Evolutionary conservation across 305 asterid genomes (phyloP), one percentile per base, ranked within the genome.

Genomic region (Ajuga reptans): DNA sequence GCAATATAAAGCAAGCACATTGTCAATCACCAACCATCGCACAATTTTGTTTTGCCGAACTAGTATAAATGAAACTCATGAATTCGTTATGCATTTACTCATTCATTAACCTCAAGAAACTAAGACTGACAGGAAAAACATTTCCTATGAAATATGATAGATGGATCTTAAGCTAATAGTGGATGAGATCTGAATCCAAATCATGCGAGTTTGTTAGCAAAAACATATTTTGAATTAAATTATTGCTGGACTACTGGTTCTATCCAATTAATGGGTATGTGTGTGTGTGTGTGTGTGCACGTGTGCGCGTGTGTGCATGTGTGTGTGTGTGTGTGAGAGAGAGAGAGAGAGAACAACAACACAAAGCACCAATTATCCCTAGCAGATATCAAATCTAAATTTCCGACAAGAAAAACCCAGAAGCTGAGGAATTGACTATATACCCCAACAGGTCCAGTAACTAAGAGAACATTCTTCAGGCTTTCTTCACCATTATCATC

Each of bases 381-480:
- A 52, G 72, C 41, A 51, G 58, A 51, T 60, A 75, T 12, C 64
- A 31, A 72, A n/a, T n/a, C n/a, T n/a, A n/a, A n/a, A n/a, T n/a
- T n/a, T n/a, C n/a, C n/a, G n/a, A n/a, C n/a, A 53, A 72, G 16
- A 54, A 58, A 65, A 66, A 24, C 63, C 34, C 11, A 67, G 53
- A 68, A 64, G 63, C 55, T 12, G 55, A 60, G 66, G 18, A 43
- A 72, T 37, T 29, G 46, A 64, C 33, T 57, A 68, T 46, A 51
- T 87, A 92, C 98, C 98, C 98, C 98, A 87, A 90, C 91, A 74
- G 97, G 98, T 64, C 98, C 99, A 69, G 88, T 86, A 74, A 89
- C 83, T 66, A 93, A 79, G 75, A 94, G 96, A 71, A 89, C 95
- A 78, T 91, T 94, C 85, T 85, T 88, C 87, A 94, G 83, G 72